phyloP scores from a whole-genome alignment of 2,329 filamentous ascomycete genomes.

The Bipolaris victoriae region DNA sequence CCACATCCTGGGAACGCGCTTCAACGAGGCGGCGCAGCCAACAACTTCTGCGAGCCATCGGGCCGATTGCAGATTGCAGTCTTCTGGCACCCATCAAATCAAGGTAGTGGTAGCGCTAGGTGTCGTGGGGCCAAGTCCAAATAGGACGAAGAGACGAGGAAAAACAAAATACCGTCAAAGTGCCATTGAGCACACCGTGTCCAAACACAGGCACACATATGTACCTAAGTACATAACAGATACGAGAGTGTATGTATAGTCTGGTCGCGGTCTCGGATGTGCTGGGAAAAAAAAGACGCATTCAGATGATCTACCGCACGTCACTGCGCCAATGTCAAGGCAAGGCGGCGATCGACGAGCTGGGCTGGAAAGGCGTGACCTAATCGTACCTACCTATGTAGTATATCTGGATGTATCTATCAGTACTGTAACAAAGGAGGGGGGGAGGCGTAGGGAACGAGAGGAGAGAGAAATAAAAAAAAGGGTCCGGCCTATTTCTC shows the following conservation, averaged over 20 bases:
- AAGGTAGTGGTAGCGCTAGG: constrained; percentile 28
- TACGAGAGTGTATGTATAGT: no score
- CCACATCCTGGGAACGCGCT: constrained; percentile 24
- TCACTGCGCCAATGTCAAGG: constrained; percentile 21
- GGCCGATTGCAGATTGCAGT: constrained; percentile 40
- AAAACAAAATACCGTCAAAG: not conserved
- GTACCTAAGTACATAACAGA: no score
- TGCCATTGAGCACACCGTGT: no score
- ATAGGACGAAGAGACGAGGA: not conserved
- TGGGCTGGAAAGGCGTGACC: constrained; percentile 18
- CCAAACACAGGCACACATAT: no score
- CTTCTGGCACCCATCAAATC: constrained; percentile 34
- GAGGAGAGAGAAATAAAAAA: not conserved
- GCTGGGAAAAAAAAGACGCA: constrained; percentile 22
- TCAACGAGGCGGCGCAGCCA: constrained; percentile 33
- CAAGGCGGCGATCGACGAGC: constrained; percentile 22
- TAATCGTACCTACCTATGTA: constrained; percentile 11
- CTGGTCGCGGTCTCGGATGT: constrained; percentile 32
- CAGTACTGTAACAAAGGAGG: no score
- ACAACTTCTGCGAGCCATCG: constrained; percentile 36
- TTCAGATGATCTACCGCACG: constrained; percentile 21
- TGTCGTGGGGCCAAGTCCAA: constrained; percentile 27
- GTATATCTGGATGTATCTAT: no score
- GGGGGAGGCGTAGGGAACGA: no score
- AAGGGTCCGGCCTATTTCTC: constrained; percentile 11